phyloP scores from a whole-genome alignment of 257 asterid species.

The Knoxia roxburghii region DNA sequence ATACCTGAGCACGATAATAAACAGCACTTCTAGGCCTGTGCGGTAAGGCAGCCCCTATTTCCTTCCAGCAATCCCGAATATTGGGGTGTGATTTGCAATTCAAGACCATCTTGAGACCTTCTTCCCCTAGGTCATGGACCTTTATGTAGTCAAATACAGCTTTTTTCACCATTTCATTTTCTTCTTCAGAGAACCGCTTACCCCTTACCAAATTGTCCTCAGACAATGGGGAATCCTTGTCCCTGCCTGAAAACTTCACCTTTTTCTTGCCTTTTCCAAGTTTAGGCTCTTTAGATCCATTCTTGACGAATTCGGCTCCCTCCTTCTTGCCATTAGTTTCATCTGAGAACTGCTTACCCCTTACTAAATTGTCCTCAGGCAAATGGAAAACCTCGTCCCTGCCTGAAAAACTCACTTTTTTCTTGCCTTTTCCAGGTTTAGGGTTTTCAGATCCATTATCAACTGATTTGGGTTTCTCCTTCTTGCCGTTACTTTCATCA shows the following conservation, averaged over 20 bases:
- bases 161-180: constrained; percentile 23
- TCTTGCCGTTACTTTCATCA: not conserved
- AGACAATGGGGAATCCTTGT: not conserved
- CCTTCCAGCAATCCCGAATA: constrained; percentile 25
- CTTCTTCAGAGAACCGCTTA: constrained; percentile 21
- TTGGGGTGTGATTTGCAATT: constrained; percentile 19
- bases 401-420: constrained; percentile 9
- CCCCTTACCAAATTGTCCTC: constrained; percentile 7
- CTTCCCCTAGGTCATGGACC: constrained; percentile 23
- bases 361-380: constrained; percentile 2
- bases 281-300: constrained; percentile 4
- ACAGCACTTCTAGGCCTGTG: constrained; percentile 13
- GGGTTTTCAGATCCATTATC: not conserved
- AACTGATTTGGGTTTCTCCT: not conserved
- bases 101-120: constrained; percentile 26
- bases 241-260: constrained; percentile 4
- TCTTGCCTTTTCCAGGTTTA: constrained; percentile 5
- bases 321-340: not conserved
- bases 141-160: constrained; percentile 26
- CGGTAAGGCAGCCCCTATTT: constrained; percentile 20
- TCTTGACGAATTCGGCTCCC: not conserved
- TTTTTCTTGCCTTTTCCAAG: constrained; percentile 7
- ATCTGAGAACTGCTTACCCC: constrained; percentile 15
- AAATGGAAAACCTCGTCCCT: not conserved
- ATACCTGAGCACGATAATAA: constrained; percentile 25